A percentile compares a stretch with the other conserved stretches of the same genome.
These are phyloP conservation scores for Schizosaccharomyces pombe DNA, from an alignment of 805 yeast species.

Conservation along the genomic window DNA sequence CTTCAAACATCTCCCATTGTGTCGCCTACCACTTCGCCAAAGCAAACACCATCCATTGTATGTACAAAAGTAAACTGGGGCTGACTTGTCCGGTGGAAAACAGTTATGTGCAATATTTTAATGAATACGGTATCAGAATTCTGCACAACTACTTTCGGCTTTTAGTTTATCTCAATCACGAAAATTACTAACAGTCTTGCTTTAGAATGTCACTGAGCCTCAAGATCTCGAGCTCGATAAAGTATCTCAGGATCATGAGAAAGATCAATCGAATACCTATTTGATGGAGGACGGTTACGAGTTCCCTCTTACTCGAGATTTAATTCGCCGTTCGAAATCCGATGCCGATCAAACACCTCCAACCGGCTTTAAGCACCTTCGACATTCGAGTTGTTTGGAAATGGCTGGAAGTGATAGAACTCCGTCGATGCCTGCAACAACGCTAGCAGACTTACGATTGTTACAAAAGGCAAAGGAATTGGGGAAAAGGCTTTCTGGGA, in stretches of 20 bases:
- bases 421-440: slow-evolving; percentile 3
- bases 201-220: slow-evolving; percentile 1
- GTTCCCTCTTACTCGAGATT: background rate
- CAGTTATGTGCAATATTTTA: no score
- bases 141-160: background rate
- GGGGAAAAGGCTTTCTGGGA: slow-evolving; percentile 32
- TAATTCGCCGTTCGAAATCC: background rate
- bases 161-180: background rate
- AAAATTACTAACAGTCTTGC: background rate
- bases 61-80: no score
- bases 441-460: background rate
- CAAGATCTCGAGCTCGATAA: slow-evolving; percentile 5
- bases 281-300: background rate
- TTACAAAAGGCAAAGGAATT: slow-evolving; percentile 14
- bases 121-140: no score
- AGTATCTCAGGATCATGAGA: background rate
- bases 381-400: background rate
- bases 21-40: slow-evolving; percentile 34
- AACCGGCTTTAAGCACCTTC: background rate
- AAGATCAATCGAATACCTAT: background rate
- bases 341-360: background rate
- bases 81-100: no score
- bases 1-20: slow-evolving; percentile 71
- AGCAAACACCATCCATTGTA: background rate
- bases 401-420: no score